These are phyloP conservation scores for Metarhizium rileyi DNA, from an alignment of 2,329 filamentous ascomycete species.

Conservation along the genomic window DNA sequence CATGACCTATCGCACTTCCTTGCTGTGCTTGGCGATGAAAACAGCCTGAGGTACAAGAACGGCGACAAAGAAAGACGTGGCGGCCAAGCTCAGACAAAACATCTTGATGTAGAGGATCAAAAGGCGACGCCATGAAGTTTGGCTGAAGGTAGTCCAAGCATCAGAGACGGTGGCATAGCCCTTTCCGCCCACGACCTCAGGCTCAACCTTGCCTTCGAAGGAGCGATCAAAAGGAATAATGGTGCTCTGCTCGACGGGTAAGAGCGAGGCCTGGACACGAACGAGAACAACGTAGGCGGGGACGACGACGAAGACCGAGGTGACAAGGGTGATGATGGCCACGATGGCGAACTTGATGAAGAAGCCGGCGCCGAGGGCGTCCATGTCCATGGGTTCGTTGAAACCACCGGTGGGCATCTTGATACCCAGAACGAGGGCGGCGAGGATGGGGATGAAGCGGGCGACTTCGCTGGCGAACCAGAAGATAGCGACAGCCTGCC, in stretches of 20 bases:
- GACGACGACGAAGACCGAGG: slow-evolving; percentile 57
- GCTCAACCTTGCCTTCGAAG: slow-evolving; percentile 67
- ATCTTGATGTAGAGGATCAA: slow-evolving; percentile 69
- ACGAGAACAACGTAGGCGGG: slow-evolving; percentile 68
- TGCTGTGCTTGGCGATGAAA: slow-evolving; percentile 22
- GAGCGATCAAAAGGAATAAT: slow-evolving; percentile 87
- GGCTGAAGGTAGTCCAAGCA: slow-evolving; percentile 71
- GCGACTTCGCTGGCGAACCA: slow-evolving; percentile 47
- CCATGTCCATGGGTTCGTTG: slow-evolving; percentile 21
- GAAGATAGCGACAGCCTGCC: slow-evolving; percentile 53
- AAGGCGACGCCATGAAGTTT: slow-evolving; percentile 61
- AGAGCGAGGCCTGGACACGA: slow-evolving; percentile 78
- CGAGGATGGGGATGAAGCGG: slow-evolving; percentile 33
- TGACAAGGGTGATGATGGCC: slow-evolving; percentile 33
- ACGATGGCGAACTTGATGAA: slow-evolving; percentile 36
- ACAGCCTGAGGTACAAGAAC: slow-evolving; percentile 43
- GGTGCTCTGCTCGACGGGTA: slow-evolving; percentile 70
- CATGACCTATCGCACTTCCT: neutral
- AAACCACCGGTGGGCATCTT: slow-evolving; percentile 25
- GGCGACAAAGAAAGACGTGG: slow-evolving; percentile 33
- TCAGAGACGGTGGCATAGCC: slow-evolving; percentile 63
- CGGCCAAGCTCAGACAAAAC: slow-evolving; percentile 41
- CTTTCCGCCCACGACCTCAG: slow-evolving; percentile 62
- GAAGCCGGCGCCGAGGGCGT: slow-evolving; percentile 19
- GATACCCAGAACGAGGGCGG: slow-evolving; percentile 36